Conservation (phyloP, 208 protist genomes). For the Trypanosoma conorhini region DNA sequence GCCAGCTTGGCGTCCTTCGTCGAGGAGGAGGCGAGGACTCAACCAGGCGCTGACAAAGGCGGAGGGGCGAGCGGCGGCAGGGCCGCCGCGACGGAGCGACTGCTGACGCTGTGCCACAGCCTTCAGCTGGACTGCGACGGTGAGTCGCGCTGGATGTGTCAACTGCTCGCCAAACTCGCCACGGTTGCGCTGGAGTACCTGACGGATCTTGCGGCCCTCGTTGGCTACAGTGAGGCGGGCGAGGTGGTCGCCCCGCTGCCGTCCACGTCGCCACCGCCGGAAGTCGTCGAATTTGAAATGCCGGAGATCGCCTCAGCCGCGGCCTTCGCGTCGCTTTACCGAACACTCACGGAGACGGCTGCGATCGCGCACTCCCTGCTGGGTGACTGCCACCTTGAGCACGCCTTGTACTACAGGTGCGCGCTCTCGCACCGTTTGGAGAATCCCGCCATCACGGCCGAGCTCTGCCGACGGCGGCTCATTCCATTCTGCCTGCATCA, state of each 20-base stretch:
- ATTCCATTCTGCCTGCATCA: conserved; percentile 50
- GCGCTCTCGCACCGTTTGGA: conserved; percentile 50
- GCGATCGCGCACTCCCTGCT: conserved; percentile 38
- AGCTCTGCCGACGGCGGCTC: conserved; percentile 44
- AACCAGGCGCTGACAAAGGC: neutral
- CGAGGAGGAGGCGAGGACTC: neutral
- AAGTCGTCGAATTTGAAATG: conserved; percentile 12
- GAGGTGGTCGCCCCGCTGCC: neutral
- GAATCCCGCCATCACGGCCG: conserved; percentile 39
- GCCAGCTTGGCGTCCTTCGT: neutral
- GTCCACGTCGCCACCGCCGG: conserved; percentile 1
- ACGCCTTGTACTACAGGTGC: conserved; percentile 48
- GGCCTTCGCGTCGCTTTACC: conserved; percentile 43
- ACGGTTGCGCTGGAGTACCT: conserved; percentile 14
- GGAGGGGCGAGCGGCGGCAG: no score
- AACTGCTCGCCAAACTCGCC: conserved; percentile 13
- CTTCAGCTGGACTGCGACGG: conserved; percentile 6
- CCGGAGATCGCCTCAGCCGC: conserved; percentile 6
- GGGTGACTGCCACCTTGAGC: conserved; percentile 42
- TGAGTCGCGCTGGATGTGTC: neutral
- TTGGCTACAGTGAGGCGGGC: conserved; percentile 17
- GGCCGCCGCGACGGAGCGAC: neutral
- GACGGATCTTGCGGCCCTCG: conserved; percentile 5
- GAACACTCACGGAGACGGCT: conserved; percentile 41
- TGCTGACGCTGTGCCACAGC: conserved; percentile 5